These are phyloP conservation scores for Claviceps digitariae DNA, from an alignment of 2,329 filamentous ascomycete genomes.

Conservation along the genomic window DNA sequence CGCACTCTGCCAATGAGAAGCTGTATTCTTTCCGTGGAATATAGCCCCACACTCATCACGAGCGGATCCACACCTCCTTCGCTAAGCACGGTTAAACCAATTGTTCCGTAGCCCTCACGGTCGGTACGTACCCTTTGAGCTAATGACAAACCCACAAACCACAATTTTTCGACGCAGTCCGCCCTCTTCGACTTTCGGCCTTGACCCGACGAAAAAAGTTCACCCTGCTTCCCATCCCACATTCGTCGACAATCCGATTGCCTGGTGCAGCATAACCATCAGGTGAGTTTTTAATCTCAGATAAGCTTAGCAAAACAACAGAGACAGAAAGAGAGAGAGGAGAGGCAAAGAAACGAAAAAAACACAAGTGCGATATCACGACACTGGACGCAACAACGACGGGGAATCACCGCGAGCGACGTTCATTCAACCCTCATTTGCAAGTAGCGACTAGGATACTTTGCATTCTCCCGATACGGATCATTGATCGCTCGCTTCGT, in stretches of 20 bases:
- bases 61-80: neutral
- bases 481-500: no score
- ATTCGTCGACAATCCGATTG: constrained; percentile 30
- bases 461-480: neutral
- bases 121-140: constrained; percentile 19
- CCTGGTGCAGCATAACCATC: constrained; percentile 34
- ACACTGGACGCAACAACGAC: neutral
- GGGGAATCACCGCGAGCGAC: neutral
- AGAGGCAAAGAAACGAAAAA: neutral
- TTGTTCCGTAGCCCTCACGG: constrained; percentile 15
- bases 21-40: no score
- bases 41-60: neutral
- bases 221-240: constrained; percentile 19
- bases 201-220: constrained; percentile 19
- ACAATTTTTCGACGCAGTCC: constrained; percentile 24
- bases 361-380: neutral
- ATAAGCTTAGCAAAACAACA: neutral
- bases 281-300: constrained; percentile 26
- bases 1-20: neutral
- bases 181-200: constrained; percentile 15
- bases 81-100: constrained; percentile 11
- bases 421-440: neutral
- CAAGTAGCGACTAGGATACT: neutral
- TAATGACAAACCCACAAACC: constrained; percentile 26
- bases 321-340: neutral